phyloP scores from a whole-genome alignment of 768 basidiomycete species.

The Kwoniella heveanensis region DNA sequence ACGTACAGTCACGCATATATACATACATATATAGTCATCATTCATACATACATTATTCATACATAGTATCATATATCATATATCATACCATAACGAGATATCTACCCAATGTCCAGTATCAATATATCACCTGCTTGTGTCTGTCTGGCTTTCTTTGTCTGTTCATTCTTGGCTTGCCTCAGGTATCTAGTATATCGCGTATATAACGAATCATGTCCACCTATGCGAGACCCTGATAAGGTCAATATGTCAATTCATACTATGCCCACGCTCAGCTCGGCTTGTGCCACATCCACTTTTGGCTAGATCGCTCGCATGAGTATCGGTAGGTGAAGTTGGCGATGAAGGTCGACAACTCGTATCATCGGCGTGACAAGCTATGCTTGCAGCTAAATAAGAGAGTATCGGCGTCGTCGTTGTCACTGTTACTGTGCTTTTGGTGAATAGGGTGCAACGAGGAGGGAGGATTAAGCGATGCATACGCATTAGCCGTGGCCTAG shows the following conservation, averaged over 20 bases:
- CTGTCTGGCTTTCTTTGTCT: not conserved
- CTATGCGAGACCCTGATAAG: constrained; percentile 1
- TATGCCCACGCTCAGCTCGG: too few species aligned
- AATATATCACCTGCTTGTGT: not conserved
- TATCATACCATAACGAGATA: constrained; percentile 2
- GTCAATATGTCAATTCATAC: not conserved
- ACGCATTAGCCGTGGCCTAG: too few species aligned
- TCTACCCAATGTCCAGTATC: constrained; percentile 1
- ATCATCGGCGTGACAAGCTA: too few species aligned
- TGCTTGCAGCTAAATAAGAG: too few species aligned
- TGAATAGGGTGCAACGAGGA: too few species aligned
- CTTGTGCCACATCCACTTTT: too few species aligned
- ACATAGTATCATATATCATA: not conserved
- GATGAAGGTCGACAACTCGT: too few species aligned
- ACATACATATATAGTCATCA: not conserved
- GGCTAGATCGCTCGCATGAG: too few species aligned
- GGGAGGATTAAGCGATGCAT: too few species aligned
- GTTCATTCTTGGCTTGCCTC: not conserved
- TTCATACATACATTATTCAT: not conserved
- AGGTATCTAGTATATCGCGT: constrained; percentile 2
- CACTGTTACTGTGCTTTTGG: too few species aligned
- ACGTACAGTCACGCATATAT: not conserved
- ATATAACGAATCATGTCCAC: not conserved
- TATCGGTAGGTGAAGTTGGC: too few species aligned
- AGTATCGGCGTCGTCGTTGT: too few species aligned